Evolutionary conservation across 768 basidiomycete genomes (phyloP), one percentile per base, ranked within the genome.

Genomic region (Lactifluus pinguis): DNA sequence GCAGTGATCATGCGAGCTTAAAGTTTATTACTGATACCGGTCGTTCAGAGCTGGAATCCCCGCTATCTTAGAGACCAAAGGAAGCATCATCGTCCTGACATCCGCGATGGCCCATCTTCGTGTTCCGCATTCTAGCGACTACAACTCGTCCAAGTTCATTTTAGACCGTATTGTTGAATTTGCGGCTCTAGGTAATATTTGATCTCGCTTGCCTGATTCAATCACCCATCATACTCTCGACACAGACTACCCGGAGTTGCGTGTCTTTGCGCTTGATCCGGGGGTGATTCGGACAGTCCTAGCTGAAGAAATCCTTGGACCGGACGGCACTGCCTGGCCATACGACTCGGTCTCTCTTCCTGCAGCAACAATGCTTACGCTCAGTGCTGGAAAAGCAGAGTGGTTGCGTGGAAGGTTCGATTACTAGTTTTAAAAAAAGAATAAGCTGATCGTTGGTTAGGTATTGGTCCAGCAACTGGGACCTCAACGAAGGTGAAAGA

Each of bases 361-460:
- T 19, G 60, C 53, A 3, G 53, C 49, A 19, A 55, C 53, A 10
- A 34, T 47, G 9, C 53, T 61, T 9, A 9, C 47, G n/a, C 10
- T 61, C 17, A 61, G 54, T 19, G 44, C 60, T 19, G 55, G 60
- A 38, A 47, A 52, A 42, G 60, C 55, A 15, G 60, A 61, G 13
- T 61, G 60, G 55, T 36, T 61, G 15, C 36, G 49, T 29, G 65
- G 62, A 32, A 55, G 62, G 57, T 58, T 25, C 49, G 45, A 15
- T 32, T 30, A 50, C 30, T 17, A n/a, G 11, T 42, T 14, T 11
- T 6, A 21, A 30, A 14, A 29, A 29, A 41, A 25, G 4, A 15
- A 38, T 6, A 15, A 8, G 21, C 39, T 42, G 19, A 42, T 10
- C 8, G 84, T 3, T 88, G 92, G 63, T 73, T 70, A 25, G 92